Evolutionary conservation across 306 rosid species (phyloP), one percentile per base, ranked within the genome.

Genomic region (Alnus rubra): DNA sequence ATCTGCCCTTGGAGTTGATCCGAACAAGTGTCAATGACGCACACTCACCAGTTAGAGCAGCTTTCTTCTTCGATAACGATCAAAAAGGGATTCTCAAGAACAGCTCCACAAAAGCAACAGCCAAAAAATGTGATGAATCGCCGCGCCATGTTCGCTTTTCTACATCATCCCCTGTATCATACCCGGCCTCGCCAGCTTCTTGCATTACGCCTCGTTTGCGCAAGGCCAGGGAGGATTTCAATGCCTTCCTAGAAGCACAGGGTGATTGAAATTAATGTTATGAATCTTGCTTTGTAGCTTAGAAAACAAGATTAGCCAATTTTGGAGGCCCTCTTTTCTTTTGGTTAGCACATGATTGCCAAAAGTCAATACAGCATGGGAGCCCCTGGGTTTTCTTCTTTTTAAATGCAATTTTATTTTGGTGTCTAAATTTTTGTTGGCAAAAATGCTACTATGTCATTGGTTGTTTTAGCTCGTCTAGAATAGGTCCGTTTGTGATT

Each of bases 1-100:
- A 92, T 81, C 86, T 95, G 30, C 98, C 98, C 30, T 31, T 89
- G 79, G 98, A 92, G 74, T 64, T 95, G 62, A 91, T 91, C 30
- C 73, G 87, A 62, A 85, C 78, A 13, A 74, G 84, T 58, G 71
- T 31, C 16, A 85, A 78, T 56, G 98, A 91, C 16, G 89, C 83
- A 4, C 68, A 85, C 51, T 87, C 94, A 9, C 95, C 95, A 0
- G 79, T 82, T 6, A 76, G 80, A 59, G 39, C 91, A 15, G 88
- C 92, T 68, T 88, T 83, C 74, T 73, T 78, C 11, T 84, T 87
- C 18, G 92, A 89, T 15, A 90, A 86, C 56, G 93, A 87, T 19
- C 65, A 76, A 3, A 92, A 88, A 56, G 93, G 97, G 52, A 86
- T 86, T 30, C 80, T 88, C 12, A 94, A 94, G 86, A 86, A 75